Conservation (phyloP, 2,329 filamentous ascomycete species). For the Fusarium mundagurra region DNA sequence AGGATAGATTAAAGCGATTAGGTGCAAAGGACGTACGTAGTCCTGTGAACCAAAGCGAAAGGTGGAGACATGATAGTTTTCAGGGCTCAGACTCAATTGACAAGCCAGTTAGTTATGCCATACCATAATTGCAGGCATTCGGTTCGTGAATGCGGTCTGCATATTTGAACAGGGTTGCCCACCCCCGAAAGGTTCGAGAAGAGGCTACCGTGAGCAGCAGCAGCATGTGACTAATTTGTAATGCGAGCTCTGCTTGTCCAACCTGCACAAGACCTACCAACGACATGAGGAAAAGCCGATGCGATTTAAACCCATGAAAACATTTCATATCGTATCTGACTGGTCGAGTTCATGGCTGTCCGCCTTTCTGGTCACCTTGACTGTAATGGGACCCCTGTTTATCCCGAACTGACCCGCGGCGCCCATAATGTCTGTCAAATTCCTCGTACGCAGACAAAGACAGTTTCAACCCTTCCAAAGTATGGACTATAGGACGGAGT, state of each 20-base stretch:
- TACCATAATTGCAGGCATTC: constrained; percentile 18
- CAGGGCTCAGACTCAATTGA: constrained; percentile 32
- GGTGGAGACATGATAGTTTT: constrained; percentile 24
- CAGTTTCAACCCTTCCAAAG: not conserved
- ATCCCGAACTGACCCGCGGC: constrained; percentile 24
- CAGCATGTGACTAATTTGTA: constrained; percentile 19
- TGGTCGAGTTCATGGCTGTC: constrained; percentile 19
- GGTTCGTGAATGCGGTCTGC: constrained; percentile 24
- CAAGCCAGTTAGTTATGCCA: constrained; percentile 18
- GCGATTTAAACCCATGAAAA: constrained; percentile 10
- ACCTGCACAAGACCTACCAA: constrained; percentile 20
- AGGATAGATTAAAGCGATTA: not conserved
- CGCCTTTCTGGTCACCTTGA: constrained; percentile 7
- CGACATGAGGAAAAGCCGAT: not conserved
- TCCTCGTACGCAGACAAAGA: constrained; percentile 10
- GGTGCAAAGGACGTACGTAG: constrained; percentile 2
- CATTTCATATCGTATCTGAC: constrained; percentile 26
- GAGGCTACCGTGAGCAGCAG: constrained; percentile 14
- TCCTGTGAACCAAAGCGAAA: constrained; percentile 14
- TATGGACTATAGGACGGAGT: not conserved
- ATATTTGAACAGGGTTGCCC: constrained; percentile 12
- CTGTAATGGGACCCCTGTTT: constrained; percentile 22
- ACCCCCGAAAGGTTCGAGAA: constrained; percentile 33
- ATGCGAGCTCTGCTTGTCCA: constrained; percentile 21
- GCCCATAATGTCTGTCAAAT: constrained; percentile 26